phyloP scores from a whole-genome alignment of 331 rosid species.

The Acacia pycnantha region DNA sequence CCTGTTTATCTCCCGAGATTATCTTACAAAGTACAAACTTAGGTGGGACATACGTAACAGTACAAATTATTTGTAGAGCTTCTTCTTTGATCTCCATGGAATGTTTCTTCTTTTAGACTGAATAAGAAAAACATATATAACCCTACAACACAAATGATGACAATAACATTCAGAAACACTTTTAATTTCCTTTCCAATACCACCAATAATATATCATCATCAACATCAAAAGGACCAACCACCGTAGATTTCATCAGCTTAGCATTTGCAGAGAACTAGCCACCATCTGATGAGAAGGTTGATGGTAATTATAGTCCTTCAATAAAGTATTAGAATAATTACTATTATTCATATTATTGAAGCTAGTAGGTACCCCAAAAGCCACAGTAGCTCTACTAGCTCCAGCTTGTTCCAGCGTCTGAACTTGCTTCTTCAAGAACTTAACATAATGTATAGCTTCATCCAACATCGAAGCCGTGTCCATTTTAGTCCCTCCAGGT shows the following conservation, averaged over 20 bases:
- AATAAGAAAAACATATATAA: neutral
- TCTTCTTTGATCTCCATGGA: neutral
- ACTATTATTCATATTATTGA: constrained; percentile 28
- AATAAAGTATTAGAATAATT: constrained; percentile 33
- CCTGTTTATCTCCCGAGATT: neutral
- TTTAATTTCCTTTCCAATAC: neutral
- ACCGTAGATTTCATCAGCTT: constrained; percentile 17
- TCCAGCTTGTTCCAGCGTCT: constrained; percentile 63
- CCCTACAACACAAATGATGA: neutral
- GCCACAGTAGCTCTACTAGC: constrained; percentile 29
- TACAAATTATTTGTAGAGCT: neutral
- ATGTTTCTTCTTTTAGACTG: neutral
- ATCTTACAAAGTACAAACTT: neutral
- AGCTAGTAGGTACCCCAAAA: constrained; percentile 18
- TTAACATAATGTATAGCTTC: constrained; percentile 89
- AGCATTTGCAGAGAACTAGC: constrained; percentile 52
- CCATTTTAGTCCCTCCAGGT: constrained; percentile 87
- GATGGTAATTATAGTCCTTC: constrained; percentile 43
- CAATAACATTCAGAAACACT: neutral
- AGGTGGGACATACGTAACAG: neutral
- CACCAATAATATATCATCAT: neutral
- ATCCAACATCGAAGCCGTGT: constrained; percentile 85
- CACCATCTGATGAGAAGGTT: constrained; percentile 38
- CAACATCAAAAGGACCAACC: neutral
- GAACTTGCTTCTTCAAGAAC: constrained; percentile 87